A percentile compares a stretch with the other conserved stretches of the same genome.
phyloP scores from a whole-genome alignment of 2,329 filamentous ascomycete species.

The Fusarium sp. region DNA sequence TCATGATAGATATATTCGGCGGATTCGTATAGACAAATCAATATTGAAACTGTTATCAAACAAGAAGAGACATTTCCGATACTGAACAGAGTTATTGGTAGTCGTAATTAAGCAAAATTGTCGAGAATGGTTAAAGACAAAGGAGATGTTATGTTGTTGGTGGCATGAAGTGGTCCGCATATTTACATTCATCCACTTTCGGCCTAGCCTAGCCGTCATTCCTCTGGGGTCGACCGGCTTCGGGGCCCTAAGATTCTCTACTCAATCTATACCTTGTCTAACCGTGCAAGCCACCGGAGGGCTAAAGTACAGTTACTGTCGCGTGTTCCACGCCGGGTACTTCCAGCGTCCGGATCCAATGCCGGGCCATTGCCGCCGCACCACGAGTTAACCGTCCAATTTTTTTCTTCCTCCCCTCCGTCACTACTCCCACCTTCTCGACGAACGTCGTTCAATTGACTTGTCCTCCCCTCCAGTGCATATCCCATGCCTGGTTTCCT shows the following conservation, averaged over 20 bases:
- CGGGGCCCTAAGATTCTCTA: slow-evolving; percentile 29
- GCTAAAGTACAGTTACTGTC: slow-evolving; percentile 32
- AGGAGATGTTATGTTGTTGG: slow-evolving; percentile 1
- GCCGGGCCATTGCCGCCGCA: slow-evolving; percentile 47
- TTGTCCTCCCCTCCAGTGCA: slow-evolving; percentile 41
- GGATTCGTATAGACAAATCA: neutral
- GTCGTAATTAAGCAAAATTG: neutral
- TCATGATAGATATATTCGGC: slow-evolving; percentile 11
- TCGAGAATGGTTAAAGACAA: neutral
- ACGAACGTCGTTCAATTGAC: slow-evolving; percentile 41
- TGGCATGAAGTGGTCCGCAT: slow-evolving; percentile 19
- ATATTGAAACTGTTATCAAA: neutral
- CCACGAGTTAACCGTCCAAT: slow-evolving; percentile 41
- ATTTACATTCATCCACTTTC: slow-evolving; percentile 49
- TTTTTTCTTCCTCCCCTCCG: slow-evolving; percentile 45
- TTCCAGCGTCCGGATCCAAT: slow-evolving; percentile 29
- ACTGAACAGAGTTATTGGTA: neutral
- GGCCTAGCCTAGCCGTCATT: slow-evolving; percentile 38
- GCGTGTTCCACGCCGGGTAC: slow-evolving; percentile 16
- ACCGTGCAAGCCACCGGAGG: neutral
- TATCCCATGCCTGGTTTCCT: slow-evolving; percentile 43
- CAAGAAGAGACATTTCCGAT: neutral
- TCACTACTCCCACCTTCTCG: slow-evolving; percentile 38
- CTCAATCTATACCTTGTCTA: slow-evolving; percentile 25
- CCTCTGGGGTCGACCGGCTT: slow-evolving; percentile 28